phyloP scores from a whole-genome alignment of 2,329 filamentous ascomycete species.

The Graphiopsis chlorocephala region DNA sequence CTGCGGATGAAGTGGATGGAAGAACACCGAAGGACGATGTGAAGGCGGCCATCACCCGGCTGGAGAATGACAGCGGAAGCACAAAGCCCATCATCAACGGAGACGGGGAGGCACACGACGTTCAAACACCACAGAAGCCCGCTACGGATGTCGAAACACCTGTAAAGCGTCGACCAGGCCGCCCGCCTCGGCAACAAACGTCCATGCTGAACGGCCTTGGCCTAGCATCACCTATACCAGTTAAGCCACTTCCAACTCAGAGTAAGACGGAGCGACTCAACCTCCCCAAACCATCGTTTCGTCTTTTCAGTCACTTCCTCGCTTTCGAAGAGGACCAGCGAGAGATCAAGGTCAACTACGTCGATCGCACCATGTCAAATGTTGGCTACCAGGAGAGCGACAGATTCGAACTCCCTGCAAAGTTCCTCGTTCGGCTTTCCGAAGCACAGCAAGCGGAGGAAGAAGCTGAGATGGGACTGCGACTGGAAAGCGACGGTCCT shows the following conservation, averaged over 20 bases:
- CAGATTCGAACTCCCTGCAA: conserved; percentile 75
- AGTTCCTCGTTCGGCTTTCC: conserved; percentile 62
- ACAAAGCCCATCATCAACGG: conserved; percentile 19
- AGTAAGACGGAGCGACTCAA: conserved; percentile 78
- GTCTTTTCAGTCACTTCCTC: conserved; percentile 74
- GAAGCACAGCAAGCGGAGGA: conserved; percentile 64
- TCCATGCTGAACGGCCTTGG: conserved; percentile 60
- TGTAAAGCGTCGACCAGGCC: conserved; percentile 58
- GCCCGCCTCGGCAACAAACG: conserved; percentile 62
- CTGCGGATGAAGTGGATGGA: conserved; percentile 82
- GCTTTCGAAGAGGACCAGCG: conserved; percentile 80
- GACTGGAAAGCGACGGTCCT: conserved; percentile 56
- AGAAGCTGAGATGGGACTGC: conserved; percentile 52
- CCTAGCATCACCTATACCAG: conserved; percentile 60
- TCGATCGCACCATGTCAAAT: conserved; percentile 93
- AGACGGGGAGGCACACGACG: conserved; percentile 28
- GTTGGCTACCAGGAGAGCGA: conserved; percentile 96
- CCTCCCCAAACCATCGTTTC: conserved; percentile 71
- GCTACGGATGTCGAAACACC: conserved; percentile 26
- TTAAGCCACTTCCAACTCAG: conserved; percentile 74
- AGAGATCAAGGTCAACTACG: conserved; percentile 77
- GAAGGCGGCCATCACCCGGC: conserved; percentile 41
- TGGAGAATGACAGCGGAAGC: conserved; percentile 5
- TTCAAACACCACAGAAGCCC: background rate
- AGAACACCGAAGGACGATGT: conserved; percentile 43